Conservation (phyloP, 768 basidiomycete genomes). For the Goffeauzyma gilvescens region DNA sequence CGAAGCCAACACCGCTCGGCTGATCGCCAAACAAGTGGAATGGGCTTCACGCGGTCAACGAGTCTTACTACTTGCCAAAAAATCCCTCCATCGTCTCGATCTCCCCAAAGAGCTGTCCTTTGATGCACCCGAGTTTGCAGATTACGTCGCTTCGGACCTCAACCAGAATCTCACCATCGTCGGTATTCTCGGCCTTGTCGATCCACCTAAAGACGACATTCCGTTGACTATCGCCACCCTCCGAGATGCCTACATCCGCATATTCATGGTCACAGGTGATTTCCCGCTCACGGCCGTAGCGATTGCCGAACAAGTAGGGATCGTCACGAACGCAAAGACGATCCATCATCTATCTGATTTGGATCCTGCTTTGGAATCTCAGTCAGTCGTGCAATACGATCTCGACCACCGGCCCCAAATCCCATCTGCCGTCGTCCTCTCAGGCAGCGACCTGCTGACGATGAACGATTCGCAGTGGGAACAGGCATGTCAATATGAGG, state of each 20-base stretch:
- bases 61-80: conserved; percentile 44
- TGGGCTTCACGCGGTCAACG: conserved; percentile 43
- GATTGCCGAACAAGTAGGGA: conserved; percentile 47
- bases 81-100: conserved; percentile 31
- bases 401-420: conserved; percentile 22
- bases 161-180: conserved; percentile 40
- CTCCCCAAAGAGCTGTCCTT: conserved; percentile 27
- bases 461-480: conserved; percentile 32
- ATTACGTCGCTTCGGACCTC: conserved; percentile 33
- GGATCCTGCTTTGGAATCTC: conserved; percentile 19
- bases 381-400: conserved; percentile 26
- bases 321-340: conserved; percentile 34
- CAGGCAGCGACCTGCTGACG: conserved; percentile 27
- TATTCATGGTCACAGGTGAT: conserved; percentile 47
- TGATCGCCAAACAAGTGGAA: conserved; percentile 32
- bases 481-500: conserved; percentile 25
- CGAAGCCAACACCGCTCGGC: conserved; percentile 5
- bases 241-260: conserved; percentile 43
- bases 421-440: conserved; percentile 32
- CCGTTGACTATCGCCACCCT: conserved; percentile 31
- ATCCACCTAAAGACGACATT: conserved; percentile 44
- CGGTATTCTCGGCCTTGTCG: conserved; percentile 44
- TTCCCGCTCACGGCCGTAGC: conserved; percentile 39
- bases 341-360: conserved; percentile 36
- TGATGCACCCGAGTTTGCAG: conserved; percentile 35